Percentiles rank a stretch among this genome's conserved stretches.
Evolutionary conservation across 768 basidiomycete genomes (phyloP).

Genomic region (Rhodocollybia butyracea): DNA sequence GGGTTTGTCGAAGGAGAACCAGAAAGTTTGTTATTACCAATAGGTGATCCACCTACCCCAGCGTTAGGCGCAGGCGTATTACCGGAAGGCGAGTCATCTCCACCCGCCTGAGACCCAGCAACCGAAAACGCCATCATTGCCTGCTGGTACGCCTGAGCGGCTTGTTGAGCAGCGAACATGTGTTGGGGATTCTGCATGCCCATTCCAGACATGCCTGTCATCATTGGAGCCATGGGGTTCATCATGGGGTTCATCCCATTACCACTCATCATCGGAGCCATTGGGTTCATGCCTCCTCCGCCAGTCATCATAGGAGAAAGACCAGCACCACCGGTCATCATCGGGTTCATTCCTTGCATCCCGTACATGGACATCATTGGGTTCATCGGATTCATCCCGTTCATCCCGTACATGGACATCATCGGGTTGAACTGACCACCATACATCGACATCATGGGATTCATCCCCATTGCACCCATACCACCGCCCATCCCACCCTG

Average conservation of each 20-base stretch:
- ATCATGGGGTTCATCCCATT: constrained; percentile 32
- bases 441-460: too few species aligned
- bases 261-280: constrained; percentile 51
- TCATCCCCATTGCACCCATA: constrained; percentile 42
- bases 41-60: constrained; percentile 16
- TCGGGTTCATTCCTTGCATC: too few species aligned
- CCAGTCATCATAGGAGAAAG: constrained; percentile 24
- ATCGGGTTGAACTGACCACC: too few species aligned
- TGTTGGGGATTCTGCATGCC: constrained; percentile 65
- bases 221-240: constrained; percentile 34
- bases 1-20: too few species aligned
- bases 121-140: constrained; percentile 81
- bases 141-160: constrained; percentile 82
- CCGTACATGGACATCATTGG: constrained; percentile 22
- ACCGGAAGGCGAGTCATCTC: constrained; percentile 29
- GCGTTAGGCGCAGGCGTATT: background rate
- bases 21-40: too few species aligned
- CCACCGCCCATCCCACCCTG: constrained; percentile 16
- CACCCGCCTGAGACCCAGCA: constrained; percentile 72
- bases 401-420: too few species aligned
- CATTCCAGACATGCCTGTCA: constrained; percentile 22
- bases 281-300: too few species aligned
- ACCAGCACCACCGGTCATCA: too few species aligned
- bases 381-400: too few species aligned
- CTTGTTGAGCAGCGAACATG: constrained; percentile 83